Evolutionary conservation across 116 monocot genomes (phyloP).

Genomic region (Phalaenopsis hybrid): DNA sequence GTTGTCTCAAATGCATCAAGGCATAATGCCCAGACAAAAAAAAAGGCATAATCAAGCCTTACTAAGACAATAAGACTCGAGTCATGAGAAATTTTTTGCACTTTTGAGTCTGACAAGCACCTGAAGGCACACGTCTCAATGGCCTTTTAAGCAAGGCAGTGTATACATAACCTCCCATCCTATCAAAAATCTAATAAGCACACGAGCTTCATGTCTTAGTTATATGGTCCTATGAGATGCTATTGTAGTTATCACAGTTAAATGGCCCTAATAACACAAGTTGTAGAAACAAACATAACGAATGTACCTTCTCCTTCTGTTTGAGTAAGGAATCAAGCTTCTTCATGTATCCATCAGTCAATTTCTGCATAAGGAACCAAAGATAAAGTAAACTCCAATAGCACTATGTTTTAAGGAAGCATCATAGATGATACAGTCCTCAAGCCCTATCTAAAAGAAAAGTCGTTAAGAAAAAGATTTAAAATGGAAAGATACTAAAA

Average conservation of each 20-base stretch:
- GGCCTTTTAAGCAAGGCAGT: no score
- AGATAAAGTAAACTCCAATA: neutral
- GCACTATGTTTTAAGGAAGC: neutral
- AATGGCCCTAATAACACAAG: neutral
- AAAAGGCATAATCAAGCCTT: no score
- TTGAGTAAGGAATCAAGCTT: conserved; percentile 79
- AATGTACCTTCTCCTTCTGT: conserved; percentile 87
- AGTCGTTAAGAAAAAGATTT: neutral
- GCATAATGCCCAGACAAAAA: no score
- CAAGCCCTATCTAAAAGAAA: neutral
- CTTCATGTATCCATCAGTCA: conserved; percentile 90
- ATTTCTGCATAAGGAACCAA: conserved; percentile 47
- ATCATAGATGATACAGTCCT: neutral
- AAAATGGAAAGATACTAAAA: neutral
- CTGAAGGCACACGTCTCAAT: no score
- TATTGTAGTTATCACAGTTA: neutral
- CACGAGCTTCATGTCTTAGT: no score
- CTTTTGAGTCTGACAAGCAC: no score
- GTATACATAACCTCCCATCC: no score
- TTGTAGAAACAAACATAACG: neutral
- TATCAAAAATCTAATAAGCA: no score
- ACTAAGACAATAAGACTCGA: no score
- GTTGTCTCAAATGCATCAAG: no score
- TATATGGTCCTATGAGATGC: no score
- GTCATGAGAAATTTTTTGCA: no score